These are phyloP conservation scores for Lanmaoa rubissima DNA, from an alignment of 768 basidiomycete genomes.

Conservation along the genomic window DNA sequence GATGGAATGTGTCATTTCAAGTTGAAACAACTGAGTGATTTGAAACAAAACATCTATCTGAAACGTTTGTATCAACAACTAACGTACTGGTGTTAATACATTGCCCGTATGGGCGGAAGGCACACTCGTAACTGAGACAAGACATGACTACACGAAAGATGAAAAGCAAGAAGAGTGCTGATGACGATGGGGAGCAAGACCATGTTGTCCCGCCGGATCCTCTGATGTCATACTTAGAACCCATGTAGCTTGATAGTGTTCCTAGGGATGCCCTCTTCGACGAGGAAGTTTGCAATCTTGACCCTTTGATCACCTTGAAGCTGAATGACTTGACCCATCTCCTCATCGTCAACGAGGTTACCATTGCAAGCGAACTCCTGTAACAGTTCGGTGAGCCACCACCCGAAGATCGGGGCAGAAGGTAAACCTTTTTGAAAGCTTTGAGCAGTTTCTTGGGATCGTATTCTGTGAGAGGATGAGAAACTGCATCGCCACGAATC, in stretches of 20 bases:
- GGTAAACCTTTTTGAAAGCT: constrained; percentile 91
- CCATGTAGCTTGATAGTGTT: constrained; percentile 84
- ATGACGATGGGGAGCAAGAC: constrained; percentile 3
- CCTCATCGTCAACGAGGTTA: constrained; percentile 91
- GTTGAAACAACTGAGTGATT: constrained; percentile 4
- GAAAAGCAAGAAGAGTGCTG: constrained; percentile 11
- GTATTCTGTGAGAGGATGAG: constrained; percentile 62
- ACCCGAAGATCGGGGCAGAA: background rate
- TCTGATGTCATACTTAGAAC: constrained; percentile 50
- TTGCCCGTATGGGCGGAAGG: constrained; percentile 16
- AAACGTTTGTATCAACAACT: constrained; percentile 27
- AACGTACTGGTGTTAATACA: constrained; percentile 26
- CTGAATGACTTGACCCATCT: constrained; percentile 96
- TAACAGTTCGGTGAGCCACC: constrained; percentile 6
- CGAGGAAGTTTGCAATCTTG: constrained; percentile 88
- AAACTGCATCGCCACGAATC: constrained; percentile 12
- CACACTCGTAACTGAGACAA: constrained; percentile 18
- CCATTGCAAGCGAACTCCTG: constrained; percentile 99
- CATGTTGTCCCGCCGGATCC: constrained; percentile 1
- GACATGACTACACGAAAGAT: constrained; percentile 20
- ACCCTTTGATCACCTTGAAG: constrained; percentile 96
- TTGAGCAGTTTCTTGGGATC: constrained; percentile 98
- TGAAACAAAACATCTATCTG: constrained; percentile 22
- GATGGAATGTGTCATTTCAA: background rate
- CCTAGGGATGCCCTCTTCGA: constrained; percentile 76